phyloP scores from a whole-genome alignment of 176 grass and related monocot species.

The Cocos nucifera region DNA sequence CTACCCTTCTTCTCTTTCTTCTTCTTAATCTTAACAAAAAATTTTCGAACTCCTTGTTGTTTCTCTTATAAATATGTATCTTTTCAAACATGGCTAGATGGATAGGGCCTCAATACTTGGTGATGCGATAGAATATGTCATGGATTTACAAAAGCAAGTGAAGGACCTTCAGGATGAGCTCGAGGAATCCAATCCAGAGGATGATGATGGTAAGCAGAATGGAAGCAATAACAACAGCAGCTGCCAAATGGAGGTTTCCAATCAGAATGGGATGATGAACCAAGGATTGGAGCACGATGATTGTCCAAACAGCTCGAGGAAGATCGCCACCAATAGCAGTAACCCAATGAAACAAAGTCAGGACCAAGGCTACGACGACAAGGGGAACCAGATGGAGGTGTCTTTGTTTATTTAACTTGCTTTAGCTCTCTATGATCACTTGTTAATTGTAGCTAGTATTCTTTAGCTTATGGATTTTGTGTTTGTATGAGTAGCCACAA shows the following conservation, averaged over 20 bases:
- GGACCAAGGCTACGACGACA: conserved; percentile 23
- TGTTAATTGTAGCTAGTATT: not conserved
- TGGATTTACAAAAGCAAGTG: conserved; percentile 71
- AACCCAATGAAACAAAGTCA: conserved; percentile 1
- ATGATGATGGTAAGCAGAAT: not conserved
- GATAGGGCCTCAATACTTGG: conserved; percentile 82
- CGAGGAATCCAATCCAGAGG: conserved; percentile 34
- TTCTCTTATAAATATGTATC: too few relatives aligned
- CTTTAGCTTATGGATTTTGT: not conserved
- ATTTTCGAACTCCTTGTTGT: too few relatives aligned
- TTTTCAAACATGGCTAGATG: conserved; percentile 34
- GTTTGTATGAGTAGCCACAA: conserved; percentile 44
- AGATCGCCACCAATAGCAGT: not conserved
- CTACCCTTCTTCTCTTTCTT: too few relatives aligned
- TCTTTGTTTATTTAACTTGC: not conserved
- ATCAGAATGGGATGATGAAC: too few relatives aligned
- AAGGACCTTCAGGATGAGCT: conserved; percentile 82
- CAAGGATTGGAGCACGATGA: conserved; percentile 30
- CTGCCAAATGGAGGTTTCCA: not conserved
- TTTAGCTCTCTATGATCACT: not conserved
- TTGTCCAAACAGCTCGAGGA: conserved; percentile 28
- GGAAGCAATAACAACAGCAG: conserved; percentile 24
- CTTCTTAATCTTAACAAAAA: too few relatives aligned
- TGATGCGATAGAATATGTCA: conserved; percentile 91
- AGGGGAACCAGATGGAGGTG: conserved; percentile 44